These are phyloP conservation scores for grape (Vitis vinifera) DNA, from an alignment of 164 flowering plant species.

Conservation along the genomic window DNA sequence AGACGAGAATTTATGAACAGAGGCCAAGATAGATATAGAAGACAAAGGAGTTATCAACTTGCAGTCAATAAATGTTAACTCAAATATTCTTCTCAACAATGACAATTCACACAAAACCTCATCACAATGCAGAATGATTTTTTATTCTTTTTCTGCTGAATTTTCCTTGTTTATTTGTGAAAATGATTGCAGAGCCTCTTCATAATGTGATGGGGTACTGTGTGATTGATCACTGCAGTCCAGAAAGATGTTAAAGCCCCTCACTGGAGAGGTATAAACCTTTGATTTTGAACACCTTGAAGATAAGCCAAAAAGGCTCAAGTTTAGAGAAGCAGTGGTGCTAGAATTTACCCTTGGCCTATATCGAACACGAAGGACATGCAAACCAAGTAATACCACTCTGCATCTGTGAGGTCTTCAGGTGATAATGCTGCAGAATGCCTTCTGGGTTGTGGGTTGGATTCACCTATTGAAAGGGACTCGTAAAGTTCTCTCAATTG, in stretches of 20 bases:
- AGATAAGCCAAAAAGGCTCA: not conserved
- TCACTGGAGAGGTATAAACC: too few relatives aligned
- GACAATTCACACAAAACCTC: too few relatives aligned
- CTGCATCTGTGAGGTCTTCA: constrained; percentile 84
- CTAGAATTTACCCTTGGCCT: constrained; percentile 67
- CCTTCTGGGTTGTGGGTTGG: constrained; percentile 56
- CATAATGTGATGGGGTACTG: too few relatives aligned
- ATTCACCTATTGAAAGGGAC: constrained; percentile 64
- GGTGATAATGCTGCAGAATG: constrained; percentile 89
- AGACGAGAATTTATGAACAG: not conserved
- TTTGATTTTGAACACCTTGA: too few relatives aligned
- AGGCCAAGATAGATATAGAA: not conserved
- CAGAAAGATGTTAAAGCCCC: too few relatives aligned
- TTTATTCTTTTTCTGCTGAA: too few relatives aligned
- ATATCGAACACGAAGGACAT: constrained; percentile 77
- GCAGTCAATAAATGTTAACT: too few relatives aligned
- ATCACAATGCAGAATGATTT: too few relatives aligned
- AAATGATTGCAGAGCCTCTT: too few relatives aligned
- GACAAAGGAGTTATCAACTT: not conserved
- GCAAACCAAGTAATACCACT: constrained; percentile 95
- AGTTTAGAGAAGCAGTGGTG: not conserved
- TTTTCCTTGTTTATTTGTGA: too few relatives aligned
- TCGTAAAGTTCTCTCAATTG: constrained; percentile 80
- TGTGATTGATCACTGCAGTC: too few relatives aligned
- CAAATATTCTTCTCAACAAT: too few relatives aligned